Evolutionary conservation across 2,329 filamentous ascomycete genomes (phyloP).

Genomic region (Geosmithia putterillii): DNA sequence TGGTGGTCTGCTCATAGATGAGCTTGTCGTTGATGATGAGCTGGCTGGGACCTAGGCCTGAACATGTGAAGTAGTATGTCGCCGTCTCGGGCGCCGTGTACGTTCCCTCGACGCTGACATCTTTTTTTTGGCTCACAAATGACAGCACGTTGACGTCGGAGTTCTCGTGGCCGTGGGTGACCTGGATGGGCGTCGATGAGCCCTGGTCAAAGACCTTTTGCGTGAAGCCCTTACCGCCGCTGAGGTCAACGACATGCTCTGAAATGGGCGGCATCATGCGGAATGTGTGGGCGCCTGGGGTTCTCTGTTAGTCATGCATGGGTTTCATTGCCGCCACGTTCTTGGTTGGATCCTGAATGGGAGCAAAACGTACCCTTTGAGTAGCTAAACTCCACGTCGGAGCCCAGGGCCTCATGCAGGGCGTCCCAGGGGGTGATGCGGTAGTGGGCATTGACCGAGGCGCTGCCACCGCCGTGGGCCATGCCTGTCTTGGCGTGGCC

Average conservation of each 20-base stretch:
- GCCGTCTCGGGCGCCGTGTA: slow-evolving; percentile 14
- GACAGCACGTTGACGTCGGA: neutral
- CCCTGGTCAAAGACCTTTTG: slow-evolving; percentile 11
- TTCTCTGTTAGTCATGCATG: neutral
- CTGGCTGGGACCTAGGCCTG: slow-evolving; percentile 12
- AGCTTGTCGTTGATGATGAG: slow-evolving; percentile 13
- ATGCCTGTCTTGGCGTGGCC: slow-evolving; percentile 57
- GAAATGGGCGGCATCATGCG: slow-evolving; percentile 1
- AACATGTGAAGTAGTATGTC: slow-evolving; percentile 15
- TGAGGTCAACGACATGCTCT: slow-evolving; percentile 10
- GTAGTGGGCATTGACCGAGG: slow-evolving; percentile 22
- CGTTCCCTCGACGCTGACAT: slow-evolving; percentile 6
- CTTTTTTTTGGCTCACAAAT: neutral
- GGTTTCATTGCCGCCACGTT: too few relatives aligned
- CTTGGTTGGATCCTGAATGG: neutral
- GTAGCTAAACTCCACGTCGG: slow-evolving; percentile 9
- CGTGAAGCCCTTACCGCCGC: slow-evolving; percentile 15
- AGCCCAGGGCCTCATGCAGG: slow-evolving; percentile 9
- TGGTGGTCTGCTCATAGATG: slow-evolving; percentile 11
- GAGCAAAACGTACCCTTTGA: slow-evolving; percentile 6
- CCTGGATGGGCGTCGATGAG: slow-evolving; percentile 7
- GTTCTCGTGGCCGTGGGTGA: slow-evolving; percentile 7
- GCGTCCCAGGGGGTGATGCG: slow-evolving; percentile 17
- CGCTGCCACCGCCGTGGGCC: slow-evolving; percentile 56
- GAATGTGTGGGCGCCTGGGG: slow-evolving; percentile 4